Evolutionary conservation across 208 protist genomes (phyloP).

Genomic region (Acanthamoeba divionensis): DNA sequence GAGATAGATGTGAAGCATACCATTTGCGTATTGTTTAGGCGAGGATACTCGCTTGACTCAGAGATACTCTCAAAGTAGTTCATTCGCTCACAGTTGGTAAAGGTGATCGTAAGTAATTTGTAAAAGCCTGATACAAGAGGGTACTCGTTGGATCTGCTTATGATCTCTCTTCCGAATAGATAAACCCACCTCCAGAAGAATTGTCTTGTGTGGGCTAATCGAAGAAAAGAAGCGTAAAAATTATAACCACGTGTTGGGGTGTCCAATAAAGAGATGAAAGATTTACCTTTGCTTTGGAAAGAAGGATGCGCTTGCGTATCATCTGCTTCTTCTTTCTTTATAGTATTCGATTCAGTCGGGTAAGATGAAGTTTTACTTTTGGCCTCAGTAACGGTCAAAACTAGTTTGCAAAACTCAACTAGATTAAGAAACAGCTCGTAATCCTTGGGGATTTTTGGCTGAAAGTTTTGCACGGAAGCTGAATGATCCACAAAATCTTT

Average conservation of each 20-base stretch:
- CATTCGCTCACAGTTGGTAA: conserved; percentile 54
- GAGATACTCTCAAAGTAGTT: conserved; percentile 59
- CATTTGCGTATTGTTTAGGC: neutral
- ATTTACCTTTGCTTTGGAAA: too few relatives aligned
- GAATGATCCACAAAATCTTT: neutral
- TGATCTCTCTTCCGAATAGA: conserved; percentile 65
- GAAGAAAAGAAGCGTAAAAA: too few relatives aligned
- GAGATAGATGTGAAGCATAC: neutral
- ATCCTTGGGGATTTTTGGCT: conserved; percentile 61
- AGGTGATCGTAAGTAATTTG: conserved; percentile 62
- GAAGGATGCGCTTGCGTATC: too few relatives aligned
- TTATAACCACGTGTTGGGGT: neutral
- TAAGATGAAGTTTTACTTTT: neutral
- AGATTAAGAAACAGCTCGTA: conserved; percentile 72
- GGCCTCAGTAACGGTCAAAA: conserved; percentile 24
- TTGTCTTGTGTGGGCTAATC: neutral
- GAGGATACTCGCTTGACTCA: neutral
- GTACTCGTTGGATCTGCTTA: conserved; percentile 56
- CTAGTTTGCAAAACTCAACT: conserved; percentile 67
- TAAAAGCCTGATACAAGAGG: conserved; percentile 65
- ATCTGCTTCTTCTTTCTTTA: too few relatives aligned
- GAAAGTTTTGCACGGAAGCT: neutral
- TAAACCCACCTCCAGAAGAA: conserved; percentile 61
- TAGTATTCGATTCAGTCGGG: too few relatives aligned
- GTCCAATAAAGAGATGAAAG: neutral